Conservation (phyloP, 164 flowering plant genomes). For the Vitis rotundifolia region DNA sequence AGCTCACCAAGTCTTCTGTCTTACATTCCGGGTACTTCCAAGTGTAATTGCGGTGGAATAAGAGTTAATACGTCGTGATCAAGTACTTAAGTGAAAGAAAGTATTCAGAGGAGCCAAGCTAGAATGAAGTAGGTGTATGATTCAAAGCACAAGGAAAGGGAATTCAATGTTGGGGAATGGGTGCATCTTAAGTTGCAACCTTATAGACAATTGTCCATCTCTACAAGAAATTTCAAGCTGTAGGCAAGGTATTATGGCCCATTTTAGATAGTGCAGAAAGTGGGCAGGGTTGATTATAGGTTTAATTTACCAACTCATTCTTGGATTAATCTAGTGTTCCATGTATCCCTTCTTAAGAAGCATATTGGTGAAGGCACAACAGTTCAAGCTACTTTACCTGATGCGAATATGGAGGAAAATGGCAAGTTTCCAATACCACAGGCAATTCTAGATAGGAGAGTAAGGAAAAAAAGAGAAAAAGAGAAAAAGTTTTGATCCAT, state of each 20-base stretch:
- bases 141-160: background rate
- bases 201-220: background rate
- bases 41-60: background rate
- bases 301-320: background rate
- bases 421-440: background rate
- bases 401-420: background rate
- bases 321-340: background rate
- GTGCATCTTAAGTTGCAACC: conserved; percentile 8
- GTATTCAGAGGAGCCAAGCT: background rate
- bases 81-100: background rate
- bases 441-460: background rate
- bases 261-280: background rate
- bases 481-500: background rate
- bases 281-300: conserved; percentile 12
- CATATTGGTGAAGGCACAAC: background rate
- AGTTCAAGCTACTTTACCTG: background rate
- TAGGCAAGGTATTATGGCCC: conserved; percentile 13
- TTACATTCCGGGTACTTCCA: background rate
- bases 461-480: background rate
- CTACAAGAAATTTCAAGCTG: background rate
- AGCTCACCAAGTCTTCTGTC: background rate
- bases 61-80: background rate
- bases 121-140: background rate
- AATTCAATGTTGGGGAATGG: background rate
- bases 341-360: conserved; percentile 2